phyloP scores from a whole-genome alignment of 2,329 filamentous ascomycete species.

The Cucurbitaria berberidis region DNA sequence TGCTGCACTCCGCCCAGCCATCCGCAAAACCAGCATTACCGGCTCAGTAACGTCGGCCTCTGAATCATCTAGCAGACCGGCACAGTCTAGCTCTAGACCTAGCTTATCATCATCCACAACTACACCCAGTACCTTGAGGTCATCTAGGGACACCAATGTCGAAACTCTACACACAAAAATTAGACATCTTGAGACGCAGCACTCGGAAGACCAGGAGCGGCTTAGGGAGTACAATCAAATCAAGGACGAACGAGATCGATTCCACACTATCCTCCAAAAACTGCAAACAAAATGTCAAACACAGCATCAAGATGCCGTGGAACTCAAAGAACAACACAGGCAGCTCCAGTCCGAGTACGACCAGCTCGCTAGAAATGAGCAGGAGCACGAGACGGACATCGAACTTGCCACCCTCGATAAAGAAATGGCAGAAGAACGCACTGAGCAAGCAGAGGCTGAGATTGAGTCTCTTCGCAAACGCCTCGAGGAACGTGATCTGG shows the following conservation, averaged over 20 bases:
- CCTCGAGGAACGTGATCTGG: constrained; percentile 83
- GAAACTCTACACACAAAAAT: constrained; percentile 91
- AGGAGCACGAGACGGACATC: constrained; percentile 82
- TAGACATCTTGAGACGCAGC: constrained; percentile 83
- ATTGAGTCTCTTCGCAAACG: constrained; percentile 77
- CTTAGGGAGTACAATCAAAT: constrained; percentile 78
- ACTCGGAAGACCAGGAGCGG: constrained; percentile 83
- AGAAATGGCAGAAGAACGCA: constrained; percentile 95
- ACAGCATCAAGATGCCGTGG: constrained; percentile 77
- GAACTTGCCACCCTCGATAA: constrained; percentile 89
- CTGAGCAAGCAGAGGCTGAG: constrained; percentile 81
- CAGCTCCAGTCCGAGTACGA: constrained; percentile 74
- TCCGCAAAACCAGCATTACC: constrained; percentile 29
- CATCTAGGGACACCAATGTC: constrained; percentile 52
- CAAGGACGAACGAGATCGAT: constrained; percentile 77
- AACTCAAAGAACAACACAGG: constrained; percentile 78
- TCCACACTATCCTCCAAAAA: constrained; percentile 86
- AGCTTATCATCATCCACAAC: constrained; percentile 24
- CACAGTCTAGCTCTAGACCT: constrained; percentile 15
- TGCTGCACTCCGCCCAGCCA: constrained; percentile 12
- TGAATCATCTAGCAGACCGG: constrained; percentile 1
- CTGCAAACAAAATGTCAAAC: constrained; percentile 87
- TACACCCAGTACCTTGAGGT: constrained; percentile 16
- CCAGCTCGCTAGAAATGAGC: constrained; percentile 73
- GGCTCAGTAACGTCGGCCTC: constrained; percentile 16